phyloP scores from a whole-genome alignment of 2,329 filamentous ascomycete species.

The Colletotrichum sp. region DNA sequence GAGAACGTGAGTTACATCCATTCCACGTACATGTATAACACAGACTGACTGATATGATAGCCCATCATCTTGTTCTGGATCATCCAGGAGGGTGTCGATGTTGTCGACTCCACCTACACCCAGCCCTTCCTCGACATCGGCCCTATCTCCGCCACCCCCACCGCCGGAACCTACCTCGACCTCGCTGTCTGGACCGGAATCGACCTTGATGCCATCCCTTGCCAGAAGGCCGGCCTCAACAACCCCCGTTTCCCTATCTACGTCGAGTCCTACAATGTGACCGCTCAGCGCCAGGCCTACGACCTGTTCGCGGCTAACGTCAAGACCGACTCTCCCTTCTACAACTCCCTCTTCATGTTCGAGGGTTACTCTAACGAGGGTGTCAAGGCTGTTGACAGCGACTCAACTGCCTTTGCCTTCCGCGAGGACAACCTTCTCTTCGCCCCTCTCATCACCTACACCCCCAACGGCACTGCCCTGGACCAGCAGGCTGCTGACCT shows the following conservation, averaged over 20 bases:
- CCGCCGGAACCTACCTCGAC: slow-evolving; percentile 48
- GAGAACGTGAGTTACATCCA: slow-evolving; percentile 34
- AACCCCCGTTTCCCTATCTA: slow-evolving; percentile 51
- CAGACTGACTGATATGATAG: slow-evolving; percentile 15
- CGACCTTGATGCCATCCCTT: slow-evolving; percentile 36
- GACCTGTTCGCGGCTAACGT: slow-evolving; percentile 34
- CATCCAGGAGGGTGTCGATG: slow-evolving; percentile 45
- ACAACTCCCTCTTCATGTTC: slow-evolving; percentile 57
- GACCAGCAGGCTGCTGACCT: slow-evolving; percentile 37
- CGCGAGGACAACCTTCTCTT: slow-evolving; percentile 47
- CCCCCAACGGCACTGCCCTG: slow-evolving; percentile 30
- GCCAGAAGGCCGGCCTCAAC: slow-evolving; percentile 43
- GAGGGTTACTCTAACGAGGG: slow-evolving; percentile 57
- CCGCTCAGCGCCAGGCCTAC: slow-evolving; percentile 32
- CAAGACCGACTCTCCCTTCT: slow-evolving; percentile 15
- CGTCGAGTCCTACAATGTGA: slow-evolving; percentile 39
- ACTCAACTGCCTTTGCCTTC: slow-evolving; percentile 49
- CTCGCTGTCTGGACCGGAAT: slow-evolving; percentile 49
- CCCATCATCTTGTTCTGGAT: slow-evolving; percentile 46
- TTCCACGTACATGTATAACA: not conserved
- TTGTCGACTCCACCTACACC: slow-evolving; percentile 44
- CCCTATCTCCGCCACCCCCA: slow-evolving; percentile 35
- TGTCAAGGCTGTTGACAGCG: slow-evolving; percentile 38
- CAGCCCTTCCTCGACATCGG: slow-evolving; percentile 47
- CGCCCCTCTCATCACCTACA: slow-evolving; percentile 41